Conservation (phyloP, 352 stramenopile species). For the Globisporangium polare region DNA sequence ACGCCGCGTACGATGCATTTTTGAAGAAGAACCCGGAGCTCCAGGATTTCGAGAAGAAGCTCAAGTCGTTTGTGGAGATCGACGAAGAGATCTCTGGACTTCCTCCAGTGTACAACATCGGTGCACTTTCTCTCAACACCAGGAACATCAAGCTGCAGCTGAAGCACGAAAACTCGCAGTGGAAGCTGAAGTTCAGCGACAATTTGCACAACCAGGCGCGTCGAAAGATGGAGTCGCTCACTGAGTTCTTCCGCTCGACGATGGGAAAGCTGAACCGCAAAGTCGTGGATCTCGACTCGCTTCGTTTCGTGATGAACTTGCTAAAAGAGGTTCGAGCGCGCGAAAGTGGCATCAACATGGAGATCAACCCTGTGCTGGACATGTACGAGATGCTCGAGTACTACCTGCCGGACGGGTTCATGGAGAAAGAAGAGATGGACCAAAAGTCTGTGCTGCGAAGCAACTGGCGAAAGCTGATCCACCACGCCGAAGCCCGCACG, state of each 20-base stretch:
- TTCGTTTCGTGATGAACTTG: slow-evolving; percentile 97
- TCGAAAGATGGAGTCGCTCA: slow-evolving; percentile 92
- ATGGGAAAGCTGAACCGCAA: slow-evolving; percentile 93
- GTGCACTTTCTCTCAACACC: slow-evolving; percentile 95
- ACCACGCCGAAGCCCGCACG: slow-evolving; percentile 91
- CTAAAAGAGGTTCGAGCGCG: slow-evolving; percentile 96
- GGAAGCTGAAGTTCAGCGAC: slow-evolving; percentile 97
- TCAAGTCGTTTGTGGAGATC: slow-evolving; percentile 94
- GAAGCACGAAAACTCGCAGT: slow-evolving; percentile 94
- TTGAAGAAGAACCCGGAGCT: slow-evolving; percentile 92
- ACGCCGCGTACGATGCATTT: slow-evolving; percentile 93
- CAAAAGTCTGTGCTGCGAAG: slow-evolving; percentile 97
- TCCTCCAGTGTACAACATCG: slow-evolving; percentile 93
- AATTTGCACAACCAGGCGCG: slow-evolving; percentile 95
- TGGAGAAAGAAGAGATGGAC: slow-evolving; percentile 99
- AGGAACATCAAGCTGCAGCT: slow-evolving; percentile 96
- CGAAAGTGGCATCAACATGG: slow-evolving; percentile 97
- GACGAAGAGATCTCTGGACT: slow-evolving; percentile 92
- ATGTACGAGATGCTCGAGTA: slow-evolving; percentile 99
- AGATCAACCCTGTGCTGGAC: slow-evolving; percentile 97
- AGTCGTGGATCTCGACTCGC: slow-evolving; percentile 95
- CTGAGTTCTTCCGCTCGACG: slow-evolving; percentile 95
- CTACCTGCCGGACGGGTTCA: slow-evolving; percentile 93
- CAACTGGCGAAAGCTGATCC: slow-evolving; percentile 97
- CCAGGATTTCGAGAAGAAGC: slow-evolving; percentile 96